These are phyloP conservation scores for Wickerhamiella parazyma DNA, from an alignment of 805 yeast species.

Conservation along the genomic window DNA sequence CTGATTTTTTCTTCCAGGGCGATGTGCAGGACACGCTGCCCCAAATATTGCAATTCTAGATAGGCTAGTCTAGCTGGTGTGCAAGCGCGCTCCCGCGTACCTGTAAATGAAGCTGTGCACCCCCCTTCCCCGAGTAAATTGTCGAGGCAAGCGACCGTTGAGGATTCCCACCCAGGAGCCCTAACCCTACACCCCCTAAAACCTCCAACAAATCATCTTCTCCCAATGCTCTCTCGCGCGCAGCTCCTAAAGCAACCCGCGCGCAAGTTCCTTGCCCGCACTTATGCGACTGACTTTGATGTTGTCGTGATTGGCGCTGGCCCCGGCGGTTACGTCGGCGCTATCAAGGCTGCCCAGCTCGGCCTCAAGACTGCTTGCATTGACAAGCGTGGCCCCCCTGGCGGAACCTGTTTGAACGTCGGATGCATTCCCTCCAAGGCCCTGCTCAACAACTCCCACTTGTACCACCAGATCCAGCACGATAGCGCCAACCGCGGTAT, in stretches of 20 bases:
- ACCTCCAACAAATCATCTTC: slow-evolving; percentile 6
- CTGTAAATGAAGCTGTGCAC: too few species aligned
- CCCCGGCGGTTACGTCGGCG: slow-evolving; percentile 99
- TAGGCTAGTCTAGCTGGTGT: not conserved
- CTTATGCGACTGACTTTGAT: slow-evolving; percentile 45
- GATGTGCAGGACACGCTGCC: slow-evolving; percentile 68
- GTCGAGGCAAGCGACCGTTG: too few species aligned
- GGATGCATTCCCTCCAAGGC: slow-evolving; percentile 99
- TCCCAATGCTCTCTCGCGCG: slow-evolving; percentile 4
- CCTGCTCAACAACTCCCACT: slow-evolving; percentile 81
- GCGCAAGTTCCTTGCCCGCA: not conserved
- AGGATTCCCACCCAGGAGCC: not conserved
- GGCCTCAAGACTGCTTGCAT: slow-evolving; percentile 92
- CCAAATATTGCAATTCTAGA: slow-evolving; percentile 21
- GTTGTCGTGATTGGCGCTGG: slow-evolving; percentile 97
- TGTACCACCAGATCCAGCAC: slow-evolving; percentile 75
- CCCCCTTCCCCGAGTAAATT: too few species aligned
- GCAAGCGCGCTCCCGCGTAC: too few species aligned
- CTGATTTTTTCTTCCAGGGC: slow-evolving; percentile 62
- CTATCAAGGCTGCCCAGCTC: slow-evolving; percentile 95
- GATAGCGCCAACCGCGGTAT: slow-evolving; percentile 86
- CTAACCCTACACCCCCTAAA: slow-evolving; percentile 5
- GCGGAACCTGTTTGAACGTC: slow-evolving; percentile 97
- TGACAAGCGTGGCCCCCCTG: slow-evolving; percentile 90
- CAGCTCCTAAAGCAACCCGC: not conserved